Evolutionary conservation across 2,329 filamentous ascomycete species (phyloP), one percentile per base, ranked within the genome.

Genomic region (Talaromyces sp.): DNA sequence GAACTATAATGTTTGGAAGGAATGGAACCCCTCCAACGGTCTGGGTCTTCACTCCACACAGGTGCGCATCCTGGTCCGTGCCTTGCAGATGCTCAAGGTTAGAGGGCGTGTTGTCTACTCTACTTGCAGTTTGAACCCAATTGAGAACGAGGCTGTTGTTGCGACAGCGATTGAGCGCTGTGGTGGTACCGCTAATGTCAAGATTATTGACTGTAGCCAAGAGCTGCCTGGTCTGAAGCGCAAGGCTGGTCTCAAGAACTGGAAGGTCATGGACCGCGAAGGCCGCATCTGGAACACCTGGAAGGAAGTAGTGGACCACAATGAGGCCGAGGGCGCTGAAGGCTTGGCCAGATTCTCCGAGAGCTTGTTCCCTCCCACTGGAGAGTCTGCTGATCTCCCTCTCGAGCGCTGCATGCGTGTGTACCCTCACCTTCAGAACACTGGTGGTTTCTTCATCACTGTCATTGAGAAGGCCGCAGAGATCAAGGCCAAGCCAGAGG

Each of bases 51-150:
- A 97, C 73, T 77, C 85, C 30, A 95, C 91, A 1, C 94, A 99
- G 75, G 83, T 91, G 40, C 83, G 93, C 42, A 99, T 99, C 62
- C 80, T 99, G 44, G 89, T 96, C 51, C 87, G 94, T 56, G 90
- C 94, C 29, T 81, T 99, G 47, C 93, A 97, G 76, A 91, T 99
- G 86, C 84, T 99, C 61, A 97, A 97, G 79, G 88, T 91, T 51
- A 93, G 94, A 36, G 94, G 94, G 47, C 86, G 92, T 58, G 90
- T 97, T 24, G 93, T 99, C 47, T 99, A 97, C 77, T 97, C 93
- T 3, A 99, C 94, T 17, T 99, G 94, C 81, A 97, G 91, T 73
- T 91, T 99, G 89, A 99, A 99, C 75, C 94, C 94, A 0, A 86
- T 97, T 24, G 94, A 99, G 78, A 96, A 99, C 67, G 94, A 99